These are phyloP conservation scores for Rhizopogon vinicolor DNA, from an alignment of 768 basidiomycete species.

Conservation along the genomic window DNA sequence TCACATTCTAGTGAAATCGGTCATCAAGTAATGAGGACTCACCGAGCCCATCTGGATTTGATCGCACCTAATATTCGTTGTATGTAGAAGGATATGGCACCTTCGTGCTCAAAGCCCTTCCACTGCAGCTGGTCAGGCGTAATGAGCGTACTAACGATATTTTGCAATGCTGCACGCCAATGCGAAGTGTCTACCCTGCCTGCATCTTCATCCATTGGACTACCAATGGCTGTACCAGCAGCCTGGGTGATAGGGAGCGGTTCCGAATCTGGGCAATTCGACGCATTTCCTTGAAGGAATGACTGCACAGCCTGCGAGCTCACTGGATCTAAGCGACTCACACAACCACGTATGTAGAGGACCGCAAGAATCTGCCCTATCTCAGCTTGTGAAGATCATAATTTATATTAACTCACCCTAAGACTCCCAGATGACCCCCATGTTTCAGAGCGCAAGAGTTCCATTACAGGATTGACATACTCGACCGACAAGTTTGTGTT, in stretches of 20 bases:
- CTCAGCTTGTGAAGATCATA: background rate
- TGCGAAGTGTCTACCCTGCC: background rate
- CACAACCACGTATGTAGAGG: constrained; percentile 26
- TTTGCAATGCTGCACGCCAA: background rate
- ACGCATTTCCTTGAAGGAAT: constrained; percentile 14
- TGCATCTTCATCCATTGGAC: background rate
- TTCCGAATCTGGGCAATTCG: constrained; percentile 10
- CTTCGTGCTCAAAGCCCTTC: background rate
- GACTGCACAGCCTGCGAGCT: constrained; percentile 17
- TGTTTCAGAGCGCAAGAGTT: constrained; percentile 33
- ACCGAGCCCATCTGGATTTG: background rate
- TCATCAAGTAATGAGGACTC: background rate
- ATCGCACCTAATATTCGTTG: background rate
- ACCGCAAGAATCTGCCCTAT: constrained; percentile 13
- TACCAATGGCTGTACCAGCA: too few relatives aligned
- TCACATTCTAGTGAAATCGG: background rate
- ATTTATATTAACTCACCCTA: constrained; percentile 21
- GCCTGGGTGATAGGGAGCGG: background rate
- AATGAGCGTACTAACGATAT: background rate
- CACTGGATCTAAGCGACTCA: constrained; percentile 23
- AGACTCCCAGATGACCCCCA: constrained; percentile 30
- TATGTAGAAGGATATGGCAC: background rate
- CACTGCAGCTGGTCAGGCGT: background rate
- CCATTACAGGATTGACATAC: constrained; percentile 23
- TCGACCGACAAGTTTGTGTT: background rate